phyloP scores from a whole-genome alignment of 139 green algal genomes.

The Chlamydomonas sp. region DNA sequence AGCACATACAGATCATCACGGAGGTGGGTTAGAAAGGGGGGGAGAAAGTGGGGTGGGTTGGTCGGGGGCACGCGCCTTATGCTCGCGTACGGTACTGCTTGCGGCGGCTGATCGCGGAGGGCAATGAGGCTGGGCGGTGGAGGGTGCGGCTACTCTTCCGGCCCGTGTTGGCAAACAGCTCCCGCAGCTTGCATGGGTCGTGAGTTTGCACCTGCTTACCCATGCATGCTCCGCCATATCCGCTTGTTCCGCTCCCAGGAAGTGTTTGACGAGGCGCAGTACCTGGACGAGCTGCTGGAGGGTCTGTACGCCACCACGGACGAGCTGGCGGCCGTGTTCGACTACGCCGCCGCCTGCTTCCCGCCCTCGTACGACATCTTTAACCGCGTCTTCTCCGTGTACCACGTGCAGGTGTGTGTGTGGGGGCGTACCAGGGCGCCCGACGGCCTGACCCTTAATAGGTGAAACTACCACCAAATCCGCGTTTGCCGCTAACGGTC shows the following conservation, averaged over 20 bases:
- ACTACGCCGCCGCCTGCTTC: conserved; percentile 86
- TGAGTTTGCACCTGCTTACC: too few relatives aligned
- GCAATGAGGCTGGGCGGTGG: too few relatives aligned
- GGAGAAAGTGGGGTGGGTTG: conserved; percentile 24
- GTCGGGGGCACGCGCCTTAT: too few relatives aligned
- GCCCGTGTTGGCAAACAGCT: too few relatives aligned
- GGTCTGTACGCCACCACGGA: conserved; percentile 43
- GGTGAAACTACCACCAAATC: neutral
- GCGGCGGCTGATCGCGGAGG: too few relatives aligned
- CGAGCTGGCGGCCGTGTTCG: conserved; percentile 72
- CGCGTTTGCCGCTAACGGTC: neutral
- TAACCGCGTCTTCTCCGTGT: conserved; percentile 58
- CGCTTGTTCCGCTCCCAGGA: neutral
- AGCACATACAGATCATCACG: conserved; percentile 55
- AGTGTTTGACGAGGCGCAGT: conserved; percentile 48
- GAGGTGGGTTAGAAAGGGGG: conserved; percentile 58
- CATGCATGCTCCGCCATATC: too few relatives aligned
- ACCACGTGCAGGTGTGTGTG: neutral
- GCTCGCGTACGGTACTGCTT: too few relatives aligned
- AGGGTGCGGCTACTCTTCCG: too few relatives aligned
- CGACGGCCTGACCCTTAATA: neutral
- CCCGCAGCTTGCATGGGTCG: too few relatives aligned
- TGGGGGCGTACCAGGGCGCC: neutral
- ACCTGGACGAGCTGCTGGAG: conserved; percentile 43
- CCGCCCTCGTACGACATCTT: conserved; percentile 86